Base-by-base conservation (phyloP, 345 rosid species). In the Melaleuca quinquenervia region DNA sequence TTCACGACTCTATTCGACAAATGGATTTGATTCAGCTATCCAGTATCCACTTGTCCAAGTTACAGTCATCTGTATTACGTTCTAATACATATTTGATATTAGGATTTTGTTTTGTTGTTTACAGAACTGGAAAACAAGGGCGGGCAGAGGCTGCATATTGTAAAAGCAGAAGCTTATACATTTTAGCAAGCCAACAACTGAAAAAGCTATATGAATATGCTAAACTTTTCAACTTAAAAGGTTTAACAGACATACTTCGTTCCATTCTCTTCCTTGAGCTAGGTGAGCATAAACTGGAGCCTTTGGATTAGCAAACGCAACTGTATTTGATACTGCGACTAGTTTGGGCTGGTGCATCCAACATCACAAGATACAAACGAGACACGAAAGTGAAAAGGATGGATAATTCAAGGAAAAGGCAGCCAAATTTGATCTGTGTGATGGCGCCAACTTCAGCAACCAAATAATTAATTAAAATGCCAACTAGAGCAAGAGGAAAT, bases 1-100 rank as follows among this genome's bases (percentile, higher is more conserved):
- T 82, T 85, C 86, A 11, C 85, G 36, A 87, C 96, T 96, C 98
- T 98, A 96, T 83, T 89, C 93, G 86, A 97, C 93, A 84, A 97
- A 90, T 11, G 99, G 98, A 50, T 87, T 89, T 82, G 99, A 96
- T 89, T 95, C 97, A 45, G 89, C 85, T 32, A 95, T 90, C 88
- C 90, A 87, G 88, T 96, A 96, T 27, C 99, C 99, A 86, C 99
- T 97, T 5, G 99, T 97, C 99, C 98, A 97, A 16, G 98, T 97
- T 27, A 96, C 95, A 1, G 98, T 93, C 98, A 96, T 95, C 98
- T 97, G 89, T 82, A 54, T 54, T 26, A 15, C 87, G 24, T 85
- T 86, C 87, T 62, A 45, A 62, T 32, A 50, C 44, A 83, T 80
- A 41, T 48, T 0, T 83, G 11, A 54, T 7, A 54, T 54, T 54